Base-by-base conservation (phyloP, 2,329 filamentous ascomycete genomes). In the Fusarium sp. region DNA sequence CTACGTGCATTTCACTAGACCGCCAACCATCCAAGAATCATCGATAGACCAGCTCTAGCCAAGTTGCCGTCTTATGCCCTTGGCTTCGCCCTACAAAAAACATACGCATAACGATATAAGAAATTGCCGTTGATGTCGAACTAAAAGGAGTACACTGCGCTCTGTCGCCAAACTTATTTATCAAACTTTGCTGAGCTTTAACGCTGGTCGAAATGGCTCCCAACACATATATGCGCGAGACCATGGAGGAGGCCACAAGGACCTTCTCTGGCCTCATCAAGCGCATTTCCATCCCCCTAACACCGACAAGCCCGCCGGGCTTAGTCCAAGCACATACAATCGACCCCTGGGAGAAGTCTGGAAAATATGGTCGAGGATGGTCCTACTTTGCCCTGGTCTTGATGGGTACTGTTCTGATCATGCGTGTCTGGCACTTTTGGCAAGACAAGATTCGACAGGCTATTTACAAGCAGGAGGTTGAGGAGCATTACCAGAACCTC, bases 361-460 rank as follows among this genome's bases (percentile, higher is more conserved):
- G 91, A 42, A 96, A 97, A 81, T 97, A 97, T 80, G 93, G 86
- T 4, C 81, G 93, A 50, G 93, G 91, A 58, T 97, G 93, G 89
- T 93, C 95, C 15, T 97, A 96, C 79, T 96, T 97, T 74, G 89
- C 91, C 51, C 78, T 96, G 47, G 88, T 90, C 49, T 78, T 97
- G 61, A 84, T 94, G 67, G 85, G 86, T 27, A 73, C 88, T 53
- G 89, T 94, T 6, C 81, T 91, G 13, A 74, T 90, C 13, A 83
- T 95, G 75, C 89, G 93, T 69, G 85, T 92, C 75, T 97, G 94
- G 84, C 91, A 97, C 78, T 90, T 91, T 71, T 97, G 93, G 90
- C 93, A 94, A 72, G 94, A 97, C 82, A 96, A 96, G 81, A 93
- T 97, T 69, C 88, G 94, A 70, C 92, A 94, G 70, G 94, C 93